phyloP scores from a whole-genome alignment of 1,284 basidiomycete species.

The Marasmius oreades region DNA sequence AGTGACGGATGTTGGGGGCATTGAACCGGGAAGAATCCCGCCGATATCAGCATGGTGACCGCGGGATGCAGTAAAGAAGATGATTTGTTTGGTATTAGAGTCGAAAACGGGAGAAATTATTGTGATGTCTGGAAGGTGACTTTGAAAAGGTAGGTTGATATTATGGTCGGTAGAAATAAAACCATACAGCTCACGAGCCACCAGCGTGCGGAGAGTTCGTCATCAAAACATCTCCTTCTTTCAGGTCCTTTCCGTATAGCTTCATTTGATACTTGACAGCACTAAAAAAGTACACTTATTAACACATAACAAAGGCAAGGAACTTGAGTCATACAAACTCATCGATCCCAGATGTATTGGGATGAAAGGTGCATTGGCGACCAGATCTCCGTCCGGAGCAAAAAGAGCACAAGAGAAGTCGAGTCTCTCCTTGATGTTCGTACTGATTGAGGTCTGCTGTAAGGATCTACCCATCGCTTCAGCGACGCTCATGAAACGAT shows the following conservation, averaged over 20 bases:
- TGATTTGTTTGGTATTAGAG: constrained; percentile 61
- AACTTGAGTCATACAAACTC: constrained; percentile 63
- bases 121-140: constrained; percentile 75
- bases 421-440: constrained; percentile 87
- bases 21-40: constrained; percentile 28
- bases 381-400: constrained; percentile 85
- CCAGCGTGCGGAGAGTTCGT: constrained; percentile 88
- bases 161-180: background rate
- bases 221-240: constrained; percentile 89
- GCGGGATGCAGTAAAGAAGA: constrained; percentile 90
- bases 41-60: constrained; percentile 83
- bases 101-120: constrained; percentile 89
- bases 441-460: constrained; percentile 88
- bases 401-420: constrained; percentile 92
- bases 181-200: constrained; percentile 60
- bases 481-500: constrained; percentile 89
- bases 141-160: background rate
- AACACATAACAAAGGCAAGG: constrained; percentile 6
- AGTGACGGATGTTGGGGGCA: constrained; percentile 10
- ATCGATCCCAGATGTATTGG: constrained; percentile 63
- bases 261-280: constrained; percentile 91
- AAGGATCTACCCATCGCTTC: constrained; percentile 91
- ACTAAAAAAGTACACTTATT: constrained; percentile 35
- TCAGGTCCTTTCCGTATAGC: constrained; percentile 59
- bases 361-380: constrained; percentile 89